These are phyloP conservation scores for Helotiales sp. DNA, from an alignment of 2,329 filamentous ascomycete species.

Conservation along the genomic window DNA sequence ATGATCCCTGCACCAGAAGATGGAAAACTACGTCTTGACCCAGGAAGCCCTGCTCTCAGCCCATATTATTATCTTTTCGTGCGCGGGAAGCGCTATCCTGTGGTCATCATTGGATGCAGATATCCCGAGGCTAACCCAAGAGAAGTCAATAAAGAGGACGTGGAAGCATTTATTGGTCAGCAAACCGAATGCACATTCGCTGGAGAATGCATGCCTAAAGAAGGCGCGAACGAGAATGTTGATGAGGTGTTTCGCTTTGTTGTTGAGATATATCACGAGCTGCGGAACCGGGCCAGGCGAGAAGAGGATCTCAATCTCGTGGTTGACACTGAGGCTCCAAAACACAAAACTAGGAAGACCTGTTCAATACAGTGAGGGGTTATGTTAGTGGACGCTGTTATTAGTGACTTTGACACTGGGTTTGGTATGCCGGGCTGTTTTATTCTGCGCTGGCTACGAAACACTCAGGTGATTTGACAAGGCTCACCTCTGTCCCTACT, in stretches of 20 bases:
- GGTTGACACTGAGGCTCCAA: background rate
- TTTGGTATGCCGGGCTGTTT: no score
- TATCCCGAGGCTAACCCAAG: background rate
- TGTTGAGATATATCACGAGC: slow-evolving; percentile 8
- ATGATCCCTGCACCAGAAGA: background rate
- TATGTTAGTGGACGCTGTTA: no score
- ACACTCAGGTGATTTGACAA: no score
- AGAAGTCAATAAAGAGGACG: slow-evolving; percentile 3
- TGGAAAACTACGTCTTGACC: slow-evolving; percentile 2
- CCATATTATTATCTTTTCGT: background rate
- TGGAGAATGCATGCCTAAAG: slow-evolving; percentile 6
- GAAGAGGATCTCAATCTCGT: slow-evolving; percentile 12
- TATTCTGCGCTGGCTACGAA: no score
- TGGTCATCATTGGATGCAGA: slow-evolving; percentile 10
- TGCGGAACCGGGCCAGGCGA: slow-evolving; percentile 4
- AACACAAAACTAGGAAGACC: background rate
- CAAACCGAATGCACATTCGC: slow-evolving; percentile 10
- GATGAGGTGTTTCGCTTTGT: slow-evolving; percentile 1
- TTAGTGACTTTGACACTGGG: no score
- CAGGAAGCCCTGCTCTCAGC: background rate
- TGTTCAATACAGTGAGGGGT: background rate
- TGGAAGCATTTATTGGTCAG: background rate
- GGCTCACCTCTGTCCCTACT: no score
- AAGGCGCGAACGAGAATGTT: slow-evolving; percentile 8
- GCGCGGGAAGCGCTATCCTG: background rate